A percentile compares a stretch with the other conserved stretches of the same genome.
These are phyloP conservation scores for Zasmidium cellare DNA, from an alignment of 2,329 filamentous ascomycete genomes.

Conservation along the genomic window DNA sequence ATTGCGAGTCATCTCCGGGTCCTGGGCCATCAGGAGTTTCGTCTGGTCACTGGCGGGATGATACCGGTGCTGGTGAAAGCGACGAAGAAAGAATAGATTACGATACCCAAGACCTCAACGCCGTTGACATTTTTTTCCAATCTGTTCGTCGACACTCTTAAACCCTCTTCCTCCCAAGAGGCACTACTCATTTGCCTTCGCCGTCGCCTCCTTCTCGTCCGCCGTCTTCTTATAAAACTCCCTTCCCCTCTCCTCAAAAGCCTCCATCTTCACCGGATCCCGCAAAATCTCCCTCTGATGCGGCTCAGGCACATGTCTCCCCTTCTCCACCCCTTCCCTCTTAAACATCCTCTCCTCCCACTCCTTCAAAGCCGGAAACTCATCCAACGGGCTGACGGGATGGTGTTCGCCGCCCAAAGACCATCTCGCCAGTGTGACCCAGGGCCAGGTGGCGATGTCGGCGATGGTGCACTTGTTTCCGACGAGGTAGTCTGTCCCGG, in stretches of 20 bases:
- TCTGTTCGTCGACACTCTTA: background rate
- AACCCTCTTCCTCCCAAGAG: background rate
- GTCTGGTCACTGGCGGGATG: conserved; percentile 50
- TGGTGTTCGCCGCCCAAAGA: conserved; percentile 56
- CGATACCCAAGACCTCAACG: background rate
- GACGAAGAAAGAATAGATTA: conserved; percentile 8
- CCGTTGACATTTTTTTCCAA: background rate
- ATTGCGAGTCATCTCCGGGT: conserved; percentile 55
- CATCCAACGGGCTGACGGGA: conserved; percentile 50
- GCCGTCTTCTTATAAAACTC: conserved; percentile 67
- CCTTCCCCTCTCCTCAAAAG: conserved; percentile 58
- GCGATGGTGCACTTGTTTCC: conserved; percentile 67
- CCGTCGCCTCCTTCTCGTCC: conserved; percentile 52
- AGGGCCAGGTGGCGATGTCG: conserved; percentile 78
- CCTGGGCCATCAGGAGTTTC: conserved; percentile 48
- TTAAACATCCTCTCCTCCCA: conserved; percentile 73
- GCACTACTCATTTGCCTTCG: background rate
- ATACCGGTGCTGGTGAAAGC: conserved; percentile 54
- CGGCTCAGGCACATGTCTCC: conserved; percentile 66
- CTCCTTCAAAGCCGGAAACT: conserved; percentile 72
- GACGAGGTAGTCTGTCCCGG: conserved; percentile 53
- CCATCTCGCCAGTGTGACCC: conserved; percentile 64
- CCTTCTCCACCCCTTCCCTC: conserved; percentile 72
- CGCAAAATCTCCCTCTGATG: conserved; percentile 59
- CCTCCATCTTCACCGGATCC: conserved; percentile 58